These are phyloP conservation scores for Globisporangium carolinianum DNA, from an alignment of 352 stramenopile genomes.

Conservation along the genomic window DNA sequence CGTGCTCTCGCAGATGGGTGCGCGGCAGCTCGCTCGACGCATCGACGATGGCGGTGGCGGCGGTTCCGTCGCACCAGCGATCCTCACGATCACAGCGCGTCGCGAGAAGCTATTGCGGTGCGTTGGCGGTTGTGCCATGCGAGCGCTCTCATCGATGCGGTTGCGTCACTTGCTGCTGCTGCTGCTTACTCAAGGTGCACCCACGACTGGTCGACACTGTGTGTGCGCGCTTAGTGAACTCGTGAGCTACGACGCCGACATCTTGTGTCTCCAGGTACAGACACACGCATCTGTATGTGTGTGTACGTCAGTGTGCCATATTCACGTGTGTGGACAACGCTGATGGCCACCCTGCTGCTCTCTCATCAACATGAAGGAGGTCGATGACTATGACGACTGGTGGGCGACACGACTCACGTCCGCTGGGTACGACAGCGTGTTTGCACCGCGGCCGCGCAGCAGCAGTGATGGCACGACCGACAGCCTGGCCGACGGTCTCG, in stretches of 20 bases:
- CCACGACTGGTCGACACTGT: neutral
- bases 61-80: conserved; percentile 32
- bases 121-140: neutral
- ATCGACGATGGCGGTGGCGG: conserved; percentile 30
- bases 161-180: neutral
- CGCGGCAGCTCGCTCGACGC: conserved; percentile 29
- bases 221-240: conserved; percentile 39
- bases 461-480: conserved; percentile 5
- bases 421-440: conserved; percentile 82
- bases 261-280: conserved; percentile 75
- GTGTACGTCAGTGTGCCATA: neutral
- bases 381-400: conserved; percentile 86
- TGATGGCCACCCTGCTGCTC: too few relatives aligned
- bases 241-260: conserved; percentile 66
- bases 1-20: conserved; percentile 75
- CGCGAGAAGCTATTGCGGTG: conserved; percentile 50
- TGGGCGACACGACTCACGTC: conserved; percentile 59
- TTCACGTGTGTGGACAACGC: neutral
- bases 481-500: conserved; percentile 52
- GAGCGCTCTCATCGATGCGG: neutral
- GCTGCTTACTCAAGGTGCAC: neutral
- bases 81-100: conserved; percentile 52
- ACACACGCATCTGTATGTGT: neutral
- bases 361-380: conserved; percentile 29
- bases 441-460: conserved; percentile 20